Percentiles rank a stretch among this genome's conserved stretches.
phyloP scores from a whole-genome alignment of 495 filamentous ascomycete species.

The Haplographium delicatum region DNA sequence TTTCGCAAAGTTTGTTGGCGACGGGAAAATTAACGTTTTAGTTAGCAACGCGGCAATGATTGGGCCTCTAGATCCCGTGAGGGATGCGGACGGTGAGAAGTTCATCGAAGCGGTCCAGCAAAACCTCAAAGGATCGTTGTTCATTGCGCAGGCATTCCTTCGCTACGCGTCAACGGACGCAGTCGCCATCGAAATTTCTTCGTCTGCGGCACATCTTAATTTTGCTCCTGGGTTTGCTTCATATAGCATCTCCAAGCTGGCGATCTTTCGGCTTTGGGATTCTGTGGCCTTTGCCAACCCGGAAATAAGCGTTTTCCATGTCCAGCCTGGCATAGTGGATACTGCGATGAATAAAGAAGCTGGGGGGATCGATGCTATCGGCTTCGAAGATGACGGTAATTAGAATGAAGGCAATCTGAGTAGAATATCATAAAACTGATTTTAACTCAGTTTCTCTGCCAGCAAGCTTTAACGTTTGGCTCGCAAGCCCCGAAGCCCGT shows the following conservation, averaged over 20 bases:
- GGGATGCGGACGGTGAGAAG: slow-evolving; percentile 27
- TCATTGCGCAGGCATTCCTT: slow-evolving; percentile 38
- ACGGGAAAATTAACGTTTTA: slow-evolving; percentile 30
- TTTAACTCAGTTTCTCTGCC: slow-evolving; percentile 18
- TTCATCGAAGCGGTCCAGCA: slow-evolving; percentile 31
- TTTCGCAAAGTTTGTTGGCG: slow-evolving; percentile 26
- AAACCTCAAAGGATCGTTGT: slow-evolving; percentile 35
- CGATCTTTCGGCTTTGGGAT: slow-evolving; percentile 37
- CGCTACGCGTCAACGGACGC: slow-evolving; percentile 31
- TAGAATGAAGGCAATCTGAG: slow-evolving; percentile 25
- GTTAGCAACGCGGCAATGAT: slow-evolving; percentile 30
- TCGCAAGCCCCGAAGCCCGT: slow-evolving; percentile 39
- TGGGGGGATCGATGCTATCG: slow-evolving; percentile 29
- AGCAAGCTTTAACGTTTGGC: slow-evolving; percentile 42
- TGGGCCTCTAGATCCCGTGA: slow-evolving; percentile 28
- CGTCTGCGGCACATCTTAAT: slow-evolving; percentile 35
- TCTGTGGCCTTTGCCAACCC: slow-evolving; percentile 31
- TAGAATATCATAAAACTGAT: slow-evolving; percentile 10
- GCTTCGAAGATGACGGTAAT: slow-evolving; percentile 32
- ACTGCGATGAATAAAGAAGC: slow-evolving; percentile 37
- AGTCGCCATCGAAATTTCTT: slow-evolving; percentile 34
- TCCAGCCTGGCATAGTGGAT: slow-evolving; percentile 43
- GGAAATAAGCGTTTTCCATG: slow-evolving; percentile 36
- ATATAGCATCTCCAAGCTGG: slow-evolving; percentile 40
- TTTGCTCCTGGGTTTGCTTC: slow-evolving; percentile 26